Base-by-base conservation (phyloP, 73 alveolate species). In the Paramecium pentaurelia region DNA sequence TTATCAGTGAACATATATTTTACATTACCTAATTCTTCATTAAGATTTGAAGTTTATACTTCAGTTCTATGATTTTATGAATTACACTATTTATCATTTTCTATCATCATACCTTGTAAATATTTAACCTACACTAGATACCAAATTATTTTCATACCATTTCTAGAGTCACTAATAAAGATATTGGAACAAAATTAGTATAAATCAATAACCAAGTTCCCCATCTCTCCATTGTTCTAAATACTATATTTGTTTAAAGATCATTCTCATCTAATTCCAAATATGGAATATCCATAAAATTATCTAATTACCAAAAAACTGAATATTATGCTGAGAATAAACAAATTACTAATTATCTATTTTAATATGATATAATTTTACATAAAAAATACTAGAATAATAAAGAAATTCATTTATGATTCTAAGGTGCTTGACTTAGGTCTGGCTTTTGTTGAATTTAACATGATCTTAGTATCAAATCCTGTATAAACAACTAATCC, bases 141-240 rank as follows among this genome's bases (percentile, higher is more conserved):
- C 47, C 58, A 37, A 37, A 73, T 73, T 22, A 37, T 36, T 37
- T 54, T 73, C 37, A 73, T 73, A 73, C 87, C 87, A 97, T 94
- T 77, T 95, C 99, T 9, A 97, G 92, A 22, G 99, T 97, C 36
- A 98, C 99, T 71, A 98, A 88, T n/a, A 98, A 92, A 2, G 99
- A 98, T 75, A 98, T 98, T 18, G 99, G 99, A 20, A 98, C 99
- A 95, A 97, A 97, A 93, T 97, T 97, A 38, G 94, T 71, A 71
- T 97, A 97, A 12, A 98, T 94, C 47, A 97, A 86, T 49, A 97
- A 94, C 99, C 99, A 98, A 60, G 99, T 97, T 1, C 94, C 94
- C 94, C 90, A 68, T 71, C 75, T 89, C 9, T 38, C 71, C 37
- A 89, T 45, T 22, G 84, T 60, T 9, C 64, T 71, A 0, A 71